A percentile compares a stretch with the other conserved stretches of the same genome.
These are phyloP conservation scores for Solanum neorickii DNA, from an alignment of 257 asterid genomes.

Conservation along the genomic window DNA sequence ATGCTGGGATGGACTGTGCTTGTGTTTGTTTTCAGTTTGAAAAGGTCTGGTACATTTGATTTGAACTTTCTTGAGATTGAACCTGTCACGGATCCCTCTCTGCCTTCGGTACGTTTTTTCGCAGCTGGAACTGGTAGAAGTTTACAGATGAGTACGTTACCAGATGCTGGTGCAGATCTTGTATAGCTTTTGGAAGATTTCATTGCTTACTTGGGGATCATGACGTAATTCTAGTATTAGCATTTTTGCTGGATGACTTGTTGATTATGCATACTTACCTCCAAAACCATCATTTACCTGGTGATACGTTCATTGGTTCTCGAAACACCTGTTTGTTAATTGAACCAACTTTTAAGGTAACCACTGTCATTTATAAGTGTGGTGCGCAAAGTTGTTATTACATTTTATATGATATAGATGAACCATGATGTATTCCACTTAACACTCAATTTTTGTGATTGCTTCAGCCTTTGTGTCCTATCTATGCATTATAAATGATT, in stretches of 20 bases:
- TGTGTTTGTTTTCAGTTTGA: conserved; percentile 67
- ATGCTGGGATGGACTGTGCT: conserved; percentile 72
- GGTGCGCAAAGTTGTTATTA: neutral
- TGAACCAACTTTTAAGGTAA: neutral
- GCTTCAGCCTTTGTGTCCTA: neutral
- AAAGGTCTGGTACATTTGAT: conserved; percentile 66
- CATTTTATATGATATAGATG: neutral
- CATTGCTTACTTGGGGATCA: neutral
- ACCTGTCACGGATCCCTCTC: conserved; percentile 63
- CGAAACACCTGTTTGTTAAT: neutral
- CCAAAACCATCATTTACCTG: neutral
- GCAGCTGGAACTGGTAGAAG: conserved; percentile 68
- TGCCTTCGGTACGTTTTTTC: conserved; percentile 69
- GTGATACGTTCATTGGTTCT: neutral
- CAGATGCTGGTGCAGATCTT: conserved; percentile 46
- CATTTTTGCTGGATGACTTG: neutral
- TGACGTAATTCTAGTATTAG: neutral
- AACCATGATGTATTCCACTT: neutral
- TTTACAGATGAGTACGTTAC: conserved; percentile 43
- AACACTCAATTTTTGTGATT: neutral
- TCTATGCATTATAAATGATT: neutral
- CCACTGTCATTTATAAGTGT: neutral
- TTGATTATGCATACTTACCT: neutral
- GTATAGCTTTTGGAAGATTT: conserved; percentile 33
- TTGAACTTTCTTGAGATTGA: conserved; percentile 80